Conservation (phyloP, 1,139 yeast genomes). For the Petasospora fabianii region DNA sequence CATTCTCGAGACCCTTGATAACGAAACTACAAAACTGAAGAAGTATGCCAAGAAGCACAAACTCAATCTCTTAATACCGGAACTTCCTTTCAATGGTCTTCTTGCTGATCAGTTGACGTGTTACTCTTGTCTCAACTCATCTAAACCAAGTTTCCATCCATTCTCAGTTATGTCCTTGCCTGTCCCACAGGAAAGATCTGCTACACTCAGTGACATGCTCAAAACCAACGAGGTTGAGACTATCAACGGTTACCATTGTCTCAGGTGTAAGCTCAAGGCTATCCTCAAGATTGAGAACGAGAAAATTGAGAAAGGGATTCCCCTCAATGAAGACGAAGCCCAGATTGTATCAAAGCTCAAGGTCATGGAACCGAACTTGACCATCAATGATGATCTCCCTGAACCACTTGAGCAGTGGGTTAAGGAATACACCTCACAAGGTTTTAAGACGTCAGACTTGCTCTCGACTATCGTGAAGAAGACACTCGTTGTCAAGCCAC, state of each 20-base stretch:
- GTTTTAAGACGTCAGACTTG: slow-evolving; percentile 42
- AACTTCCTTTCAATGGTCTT: slow-evolving; percentile 72
- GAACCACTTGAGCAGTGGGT: slow-evolving; percentile 43
- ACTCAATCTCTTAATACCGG: slow-evolving; percentile 37
- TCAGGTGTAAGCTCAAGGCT: slow-evolving; percentile 56
- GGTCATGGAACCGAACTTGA: slow-evolving; percentile 35
- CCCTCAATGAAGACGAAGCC: slow-evolving; percentile 20
- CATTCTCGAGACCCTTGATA: slow-evolving; percentile 71
- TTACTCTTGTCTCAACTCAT: slow-evolving; percentile 57
- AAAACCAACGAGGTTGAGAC: slow-evolving; percentile 60
- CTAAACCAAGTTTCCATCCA: slow-evolving; percentile 57
- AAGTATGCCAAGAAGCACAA: slow-evolving; percentile 32
- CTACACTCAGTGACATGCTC: slow-evolving; percentile 52
- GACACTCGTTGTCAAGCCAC: slow-evolving; percentile 60
- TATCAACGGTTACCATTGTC: slow-evolving; percentile 78
- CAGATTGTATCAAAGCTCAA: slow-evolving; percentile 30
- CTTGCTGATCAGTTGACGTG: slow-evolving; percentile 68
- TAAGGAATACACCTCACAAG: slow-evolving; percentile 41
- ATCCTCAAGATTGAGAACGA: slow-evolving; percentile 37
- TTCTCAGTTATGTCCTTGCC: slow-evolving; percentile 72
- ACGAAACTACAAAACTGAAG: slow-evolving; percentile 50
- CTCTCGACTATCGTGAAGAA: slow-evolving; percentile 66
- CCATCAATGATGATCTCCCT: slow-evolving; percentile 61
- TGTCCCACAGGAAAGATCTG: slow-evolving; percentile 57
- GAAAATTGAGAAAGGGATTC: slow-evolving; percentile 19